Evolutionary conservation across 2,329 filamentous ascomycete species (phyloP), one percentile per base, ranked within the genome.

Genomic region (Chrysosporium queenslandicum): DNA sequence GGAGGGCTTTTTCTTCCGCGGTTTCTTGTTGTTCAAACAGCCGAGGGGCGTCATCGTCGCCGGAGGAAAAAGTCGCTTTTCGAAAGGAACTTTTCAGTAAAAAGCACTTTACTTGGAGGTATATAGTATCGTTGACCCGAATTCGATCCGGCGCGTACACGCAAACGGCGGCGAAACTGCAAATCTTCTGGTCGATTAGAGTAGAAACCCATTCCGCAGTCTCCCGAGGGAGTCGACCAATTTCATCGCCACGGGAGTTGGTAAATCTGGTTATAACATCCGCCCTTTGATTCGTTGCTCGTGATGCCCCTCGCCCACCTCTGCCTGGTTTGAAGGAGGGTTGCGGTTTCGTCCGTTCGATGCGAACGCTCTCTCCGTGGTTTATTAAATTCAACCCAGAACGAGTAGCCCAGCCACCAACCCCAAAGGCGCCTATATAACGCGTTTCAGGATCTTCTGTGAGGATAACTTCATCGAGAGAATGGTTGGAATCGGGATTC

Each of bases 261-360:
- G 86, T 94, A 63, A 98, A 97, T 1, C 92, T 82, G 23, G 97
- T 94, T 55, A 98, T 79, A 4, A 95, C 82, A 70, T 98, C 92
- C 18, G 83, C 78, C 45, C 86, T 82, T 60, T 81, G 82, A 34
- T 81, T 79, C 0, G 77, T 72, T n/a, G 77, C 73, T 9, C 69
- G 73, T 4, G 71, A 62, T 53, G 66, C 64, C 45, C 66, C 58
- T 59, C 68, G 76, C 56, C 69, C 71, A 56, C 62, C 68, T 64
- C 68, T 76, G 74, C 60, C 72, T 61, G 52, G 64, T 68, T 62
- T 75, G 54, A 58, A 57, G 71, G 79, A 76, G 11, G 78, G 76
- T 56, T 85, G 82, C 23, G 85, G 81, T 66, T 85, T 90, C 54
- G 88, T 82, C 40, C 92, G 82, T 68, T 97, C 91, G 41, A 98